These are phyloP conservation scores for Rhododendron henanense DNA, from an alignment of 148 eudicot species.

Conservation along the genomic window DNA sequence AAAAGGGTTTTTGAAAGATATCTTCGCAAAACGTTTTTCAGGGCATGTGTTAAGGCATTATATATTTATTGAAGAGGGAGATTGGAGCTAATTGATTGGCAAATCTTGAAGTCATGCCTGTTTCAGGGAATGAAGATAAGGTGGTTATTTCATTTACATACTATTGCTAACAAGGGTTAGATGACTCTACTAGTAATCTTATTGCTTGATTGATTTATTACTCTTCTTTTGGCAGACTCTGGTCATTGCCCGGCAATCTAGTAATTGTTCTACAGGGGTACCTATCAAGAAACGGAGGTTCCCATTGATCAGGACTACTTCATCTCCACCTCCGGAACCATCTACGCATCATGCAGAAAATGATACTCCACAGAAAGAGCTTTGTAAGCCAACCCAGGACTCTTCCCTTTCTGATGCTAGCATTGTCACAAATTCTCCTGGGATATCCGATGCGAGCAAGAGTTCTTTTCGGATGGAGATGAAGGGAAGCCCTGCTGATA, in stretches of 20 bases:
- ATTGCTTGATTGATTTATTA: background rate
- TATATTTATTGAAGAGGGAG: background rate
- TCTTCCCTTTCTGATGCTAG: background rate
- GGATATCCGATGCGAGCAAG: conserved; percentile 14
- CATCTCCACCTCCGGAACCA: conserved; percentile 23
- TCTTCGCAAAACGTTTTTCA: background rate
- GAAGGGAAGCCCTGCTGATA: conserved; percentile 7
- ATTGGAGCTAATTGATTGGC: background rate
- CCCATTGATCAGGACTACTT: conserved; percentile 12
- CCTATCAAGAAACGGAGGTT: conserved; percentile 38
- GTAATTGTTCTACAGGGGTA: conserved; percentile 24
- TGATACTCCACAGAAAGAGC: background rate
- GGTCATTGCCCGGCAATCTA: conserved; percentile 21
- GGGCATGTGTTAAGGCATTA: background rate
- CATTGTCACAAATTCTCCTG: conserved; percentile 8
- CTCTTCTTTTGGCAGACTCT: conserved; percentile 24
- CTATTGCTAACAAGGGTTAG: background rate
- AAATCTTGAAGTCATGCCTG: conserved; percentile 19
- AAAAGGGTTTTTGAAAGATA: background rate
- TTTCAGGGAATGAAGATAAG: conserved; percentile 26
- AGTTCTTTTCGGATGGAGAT: background rate
- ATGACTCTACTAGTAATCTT: background rate
- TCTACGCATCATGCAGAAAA: background rate
- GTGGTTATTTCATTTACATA: conserved; percentile 18
- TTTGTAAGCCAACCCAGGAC: conserved; percentile 4